phyloP scores from a whole-genome alignment of 1,284 basidiomycete species.

The Mycosarcoma maydis region DNA sequence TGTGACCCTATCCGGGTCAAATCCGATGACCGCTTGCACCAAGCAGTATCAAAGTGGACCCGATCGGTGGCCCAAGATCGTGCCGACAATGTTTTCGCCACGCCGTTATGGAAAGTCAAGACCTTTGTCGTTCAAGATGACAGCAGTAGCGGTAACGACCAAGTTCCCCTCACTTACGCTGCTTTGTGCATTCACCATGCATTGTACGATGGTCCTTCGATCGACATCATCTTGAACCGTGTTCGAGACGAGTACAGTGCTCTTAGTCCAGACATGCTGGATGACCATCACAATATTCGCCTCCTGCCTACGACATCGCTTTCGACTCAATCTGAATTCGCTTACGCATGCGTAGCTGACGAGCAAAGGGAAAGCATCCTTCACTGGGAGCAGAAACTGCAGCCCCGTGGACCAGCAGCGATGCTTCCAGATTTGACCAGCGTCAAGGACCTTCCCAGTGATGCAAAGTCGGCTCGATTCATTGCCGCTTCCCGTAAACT shows the following conservation, averaged over 20 bases:
- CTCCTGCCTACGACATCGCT: neutral
- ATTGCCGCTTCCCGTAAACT: neutral
- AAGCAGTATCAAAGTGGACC: slow-evolving; percentile 2
- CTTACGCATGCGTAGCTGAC: neutral
- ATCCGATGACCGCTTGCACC: neutral
- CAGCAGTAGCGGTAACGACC: too few relatives aligned
- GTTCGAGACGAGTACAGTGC: slow-evolving; percentile 9
- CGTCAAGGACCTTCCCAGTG: neutral
- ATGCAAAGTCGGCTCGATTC: neutral
- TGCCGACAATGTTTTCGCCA: neutral
- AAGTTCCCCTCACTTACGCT: too few relatives aligned
- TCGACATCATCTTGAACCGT: slow-evolving; percentile 8
- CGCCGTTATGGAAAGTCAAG: too few relatives aligned
- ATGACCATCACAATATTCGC: neutral
- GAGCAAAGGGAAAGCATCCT: slow-evolving; percentile 2
- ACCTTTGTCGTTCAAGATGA: slow-evolving; percentile 6
- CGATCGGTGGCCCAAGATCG: slow-evolving; percentile 2
- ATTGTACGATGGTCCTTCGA: slow-evolving; percentile 19
- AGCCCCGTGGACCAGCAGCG: slow-evolving; percentile 9
- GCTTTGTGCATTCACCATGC: slow-evolving; percentile 19
- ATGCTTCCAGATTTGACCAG: slow-evolving; percentile 10
- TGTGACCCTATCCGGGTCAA: neutral
- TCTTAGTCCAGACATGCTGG: too few relatives aligned
- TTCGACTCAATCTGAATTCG: neutral
- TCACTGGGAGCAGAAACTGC: slow-evolving; percentile 7